Conservation (phyloP, 75 land plant genomes). For the Isoetes taiwanensis region DNA sequence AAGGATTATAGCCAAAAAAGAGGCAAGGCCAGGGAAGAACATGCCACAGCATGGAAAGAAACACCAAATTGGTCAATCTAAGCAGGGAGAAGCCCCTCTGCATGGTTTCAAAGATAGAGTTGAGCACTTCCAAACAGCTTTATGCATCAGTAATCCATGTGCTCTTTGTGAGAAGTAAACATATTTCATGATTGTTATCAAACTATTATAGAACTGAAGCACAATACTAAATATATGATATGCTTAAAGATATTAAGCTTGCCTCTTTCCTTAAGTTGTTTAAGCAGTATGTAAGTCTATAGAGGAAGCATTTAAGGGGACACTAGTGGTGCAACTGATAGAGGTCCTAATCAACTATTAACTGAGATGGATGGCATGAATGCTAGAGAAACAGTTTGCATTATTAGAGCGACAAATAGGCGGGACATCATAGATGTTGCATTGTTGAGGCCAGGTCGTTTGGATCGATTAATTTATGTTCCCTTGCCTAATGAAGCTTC, state of each 20-base stretch:
- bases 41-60: too few species aligned
- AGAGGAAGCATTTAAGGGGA: neutral
- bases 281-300: too few species aligned
- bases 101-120: neutral
- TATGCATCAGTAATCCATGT: conserved; percentile 5
- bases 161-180: conserved; percentile 4
- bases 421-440: conserved; percentile 9
- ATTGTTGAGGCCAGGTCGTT: conserved; percentile 32
- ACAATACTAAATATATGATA: too few species aligned
- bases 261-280: too few species aligned
- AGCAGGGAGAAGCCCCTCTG: too few species aligned
- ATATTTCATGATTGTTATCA: too few species aligned
- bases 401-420: conserved; percentile 29
- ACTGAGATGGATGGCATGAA: conserved; percentile 7
- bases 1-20: too few species aligned
- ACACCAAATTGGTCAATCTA: too few species aligned
- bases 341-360: neutral
- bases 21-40: too few species aligned
- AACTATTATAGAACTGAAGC: too few species aligned
- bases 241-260: too few species aligned
- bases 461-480: conserved; percentile 50
- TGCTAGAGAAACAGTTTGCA: conserved; percentile 1
- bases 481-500: conserved; percentile 40
- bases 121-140: conserved; percentile 6
- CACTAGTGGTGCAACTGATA: neutral